phyloP scores from a whole-genome alignment of 73 alveolate genomes.

The Stentor coeruleus region DNA sequence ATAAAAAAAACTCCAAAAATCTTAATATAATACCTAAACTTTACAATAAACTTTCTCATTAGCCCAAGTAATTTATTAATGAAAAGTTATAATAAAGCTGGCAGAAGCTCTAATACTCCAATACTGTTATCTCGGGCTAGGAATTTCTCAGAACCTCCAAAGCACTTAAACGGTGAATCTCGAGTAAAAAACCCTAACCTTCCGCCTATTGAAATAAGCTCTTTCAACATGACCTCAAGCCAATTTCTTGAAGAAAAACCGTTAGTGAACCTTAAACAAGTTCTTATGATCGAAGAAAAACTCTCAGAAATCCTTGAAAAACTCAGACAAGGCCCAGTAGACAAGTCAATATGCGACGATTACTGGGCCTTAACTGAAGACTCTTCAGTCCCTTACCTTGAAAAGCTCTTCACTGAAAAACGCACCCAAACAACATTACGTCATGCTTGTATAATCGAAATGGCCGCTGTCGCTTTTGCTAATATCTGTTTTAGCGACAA shows the following conservation, averaged over 20 bases:
- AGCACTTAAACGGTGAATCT: background rate
- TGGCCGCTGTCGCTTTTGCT: conserved; percentile 18
- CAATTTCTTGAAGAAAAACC: conserved; percentile 4
- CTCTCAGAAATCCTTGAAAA: conserved; percentile 30
- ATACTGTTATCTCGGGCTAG: background rate
- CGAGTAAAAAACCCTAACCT: background rate
- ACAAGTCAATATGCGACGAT: conserved; percentile 28
- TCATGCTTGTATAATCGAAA: conserved; percentile 29
- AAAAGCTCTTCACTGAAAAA: conserved; percentile 22
- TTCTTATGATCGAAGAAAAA: conserved; percentile 25
- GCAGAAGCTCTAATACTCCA: background rate
- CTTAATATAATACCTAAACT: background rate
- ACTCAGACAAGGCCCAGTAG: conserved; percentile 27
- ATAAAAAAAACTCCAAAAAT: background rate
- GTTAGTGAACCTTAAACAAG: conserved; percentile 31
- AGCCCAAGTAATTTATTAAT: no score
- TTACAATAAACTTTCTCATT: background rate
- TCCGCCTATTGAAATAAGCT: background rate
- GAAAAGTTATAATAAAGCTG: background rate
- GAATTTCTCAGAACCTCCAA: conserved; percentile 1
- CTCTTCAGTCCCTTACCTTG: conserved; percentile 10
- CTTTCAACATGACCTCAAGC: background rate
- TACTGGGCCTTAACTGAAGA: conserved; percentile 40
- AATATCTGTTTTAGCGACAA: conserved; percentile 25
- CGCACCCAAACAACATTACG: background rate